Evolutionary conservation across 441 rosid genomes (phyloP).

Genomic region (Brassica hybrid): DNA sequence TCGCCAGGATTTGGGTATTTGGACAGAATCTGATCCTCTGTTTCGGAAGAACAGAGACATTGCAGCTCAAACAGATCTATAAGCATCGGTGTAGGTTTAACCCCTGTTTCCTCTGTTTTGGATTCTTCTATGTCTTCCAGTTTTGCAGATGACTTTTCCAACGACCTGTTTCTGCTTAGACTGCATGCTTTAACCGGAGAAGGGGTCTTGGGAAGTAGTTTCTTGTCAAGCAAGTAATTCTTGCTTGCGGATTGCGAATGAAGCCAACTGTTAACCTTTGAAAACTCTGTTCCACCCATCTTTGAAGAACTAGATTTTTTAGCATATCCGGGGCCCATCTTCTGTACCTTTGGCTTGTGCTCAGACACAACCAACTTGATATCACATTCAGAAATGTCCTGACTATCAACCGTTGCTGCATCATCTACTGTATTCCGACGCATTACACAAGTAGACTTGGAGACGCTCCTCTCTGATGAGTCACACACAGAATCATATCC

Average conservation of each 20-base stretch:
- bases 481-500: slow-evolving; percentile 44
- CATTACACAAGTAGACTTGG: slow-evolving; percentile 58
- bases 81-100: slow-evolving; percentile 44
- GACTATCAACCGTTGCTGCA: slow-evolving; percentile 65
- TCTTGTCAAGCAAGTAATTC: slow-evolving; percentile 41
- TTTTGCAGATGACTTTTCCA: slow-evolving; percentile 18
- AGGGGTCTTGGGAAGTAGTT: slow-evolving; percentile 43
- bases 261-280: slow-evolving; percentile 58
- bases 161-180: slow-evolving; percentile 18
- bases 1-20: slow-evolving; percentile 29
- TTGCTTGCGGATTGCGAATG: slow-evolving; percentile 45
- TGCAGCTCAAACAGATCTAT: slow-evolving; percentile 51
- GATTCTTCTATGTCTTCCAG: slow-evolving; percentile 34
- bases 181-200: slow-evolving; percentile 33
- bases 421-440: slow-evolving; percentile 50
- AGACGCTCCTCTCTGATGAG: slow-evolving; percentile 55
- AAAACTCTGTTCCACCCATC: slow-evolving; percentile 35
- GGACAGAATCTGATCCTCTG: slow-evolving; percentile 34
- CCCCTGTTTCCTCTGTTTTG: slow-evolving; percentile 33
- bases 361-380: slow-evolving; percentile 47
- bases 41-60: slow-evolving; percentile 41
- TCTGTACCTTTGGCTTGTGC: slow-evolving; percentile 38
- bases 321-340: slow-evolving; percentile 15
- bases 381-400: slow-evolving; percentile 60
- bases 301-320: slow-evolving; percentile 28